A percentile compares a stretch with the other conserved stretches of the same genome.
phyloP scores from a whole-genome alignment of 192 early-diverging fungal species.

The Dissophora ornata region DNA sequence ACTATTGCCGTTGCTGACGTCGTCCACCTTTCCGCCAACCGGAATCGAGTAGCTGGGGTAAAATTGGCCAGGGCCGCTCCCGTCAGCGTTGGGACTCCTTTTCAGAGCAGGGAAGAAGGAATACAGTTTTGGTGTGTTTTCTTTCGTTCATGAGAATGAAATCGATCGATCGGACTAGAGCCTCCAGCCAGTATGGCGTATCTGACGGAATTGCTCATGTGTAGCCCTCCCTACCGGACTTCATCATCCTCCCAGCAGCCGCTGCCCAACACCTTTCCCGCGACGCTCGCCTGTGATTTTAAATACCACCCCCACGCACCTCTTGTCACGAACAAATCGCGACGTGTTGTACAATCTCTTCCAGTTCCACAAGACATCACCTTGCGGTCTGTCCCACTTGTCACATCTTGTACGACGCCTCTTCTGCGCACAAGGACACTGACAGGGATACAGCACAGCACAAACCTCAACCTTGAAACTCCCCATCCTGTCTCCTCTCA shows the following conservation, averaged over 20 bases:
- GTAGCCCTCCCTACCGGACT: no score
- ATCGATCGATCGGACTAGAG: no score
- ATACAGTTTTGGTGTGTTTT: no score
- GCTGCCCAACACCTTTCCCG: no score
- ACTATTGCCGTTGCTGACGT: not conserved
- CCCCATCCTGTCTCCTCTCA: not conserved
- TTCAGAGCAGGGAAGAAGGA: not conserved
- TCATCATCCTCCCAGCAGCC: no score
- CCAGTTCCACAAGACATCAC: not conserved
- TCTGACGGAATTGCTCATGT: no score
- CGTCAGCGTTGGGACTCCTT: conserved; percentile 26
- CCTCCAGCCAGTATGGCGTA: no score
- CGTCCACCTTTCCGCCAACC: conserved; percentile 6
- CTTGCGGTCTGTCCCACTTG: not conserved
- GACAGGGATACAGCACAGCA: not conserved
- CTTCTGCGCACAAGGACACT: not conserved
- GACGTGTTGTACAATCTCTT: no score
- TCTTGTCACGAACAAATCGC: not conserved
- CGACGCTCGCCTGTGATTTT: no score
- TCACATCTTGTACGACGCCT: conserved; percentile 1
- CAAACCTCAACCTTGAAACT: not conserved
- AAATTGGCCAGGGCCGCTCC: conserved; percentile 10
- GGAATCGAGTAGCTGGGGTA: conserved; percentile 24
- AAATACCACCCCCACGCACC: no score
- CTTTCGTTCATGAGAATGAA: no score